phyloP scores from a whole-genome alignment of 176 grass and related monocot species.

The Bromus sterilis region DNA sequence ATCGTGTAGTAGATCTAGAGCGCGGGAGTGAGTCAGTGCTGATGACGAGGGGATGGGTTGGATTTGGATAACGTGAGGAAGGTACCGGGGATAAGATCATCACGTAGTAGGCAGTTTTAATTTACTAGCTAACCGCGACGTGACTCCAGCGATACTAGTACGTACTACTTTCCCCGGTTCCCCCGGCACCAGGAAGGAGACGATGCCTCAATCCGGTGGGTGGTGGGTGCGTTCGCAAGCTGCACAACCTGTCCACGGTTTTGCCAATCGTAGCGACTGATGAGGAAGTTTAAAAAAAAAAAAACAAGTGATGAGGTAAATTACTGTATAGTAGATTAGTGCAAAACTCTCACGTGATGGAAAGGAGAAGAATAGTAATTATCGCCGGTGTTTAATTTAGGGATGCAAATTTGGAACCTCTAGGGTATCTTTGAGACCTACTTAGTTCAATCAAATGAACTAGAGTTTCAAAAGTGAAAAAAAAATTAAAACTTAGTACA shows the following conservation, averaged over 20 bases:
- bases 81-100: conserved; percentile 34
- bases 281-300: too few relatives aligned
- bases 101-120: neutral
- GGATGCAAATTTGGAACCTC: too few relatives aligned
- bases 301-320: too few relatives aligned
- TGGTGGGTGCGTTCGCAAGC: neutral
- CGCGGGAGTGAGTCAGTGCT: neutral
- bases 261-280: too few relatives aligned
- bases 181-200: neutral
- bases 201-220: neutral
- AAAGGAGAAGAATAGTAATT: too few relatives aligned
- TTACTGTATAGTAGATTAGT: too few relatives aligned
- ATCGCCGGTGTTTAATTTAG: too few relatives aligned
- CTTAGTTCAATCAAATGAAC: too few relatives aligned
- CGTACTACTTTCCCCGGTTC: neutral
- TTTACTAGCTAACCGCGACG: neutral
- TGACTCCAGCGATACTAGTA: neutral
- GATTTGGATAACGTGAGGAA: neutral
- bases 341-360: too few relatives aligned
- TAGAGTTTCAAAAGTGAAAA: too few relatives aligned
- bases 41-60: neutral
- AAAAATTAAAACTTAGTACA: too few relatives aligned
- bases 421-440: too few relatives aligned
- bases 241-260: neutral
- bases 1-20: neutral